These are phyloP conservation scores for Grifola frondosa DNA, from an alignment of 1,284 basidiomycete species.

Conservation along the genomic window DNA sequence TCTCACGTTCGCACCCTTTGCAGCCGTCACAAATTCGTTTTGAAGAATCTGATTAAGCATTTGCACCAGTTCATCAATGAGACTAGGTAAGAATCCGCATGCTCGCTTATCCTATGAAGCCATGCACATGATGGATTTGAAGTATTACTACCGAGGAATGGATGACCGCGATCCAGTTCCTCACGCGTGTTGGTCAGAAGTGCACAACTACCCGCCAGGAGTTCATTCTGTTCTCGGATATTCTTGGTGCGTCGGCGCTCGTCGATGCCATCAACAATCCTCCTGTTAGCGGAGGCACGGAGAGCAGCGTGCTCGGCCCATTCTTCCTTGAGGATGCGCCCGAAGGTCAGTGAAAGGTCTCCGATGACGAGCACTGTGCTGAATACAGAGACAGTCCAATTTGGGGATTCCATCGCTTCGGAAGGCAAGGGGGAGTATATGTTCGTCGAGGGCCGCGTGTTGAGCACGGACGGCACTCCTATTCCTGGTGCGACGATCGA, in stretches of 20 bases:
- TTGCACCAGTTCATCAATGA: slow-evolving; percentile 64
- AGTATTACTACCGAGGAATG: slow-evolving; percentile 83
- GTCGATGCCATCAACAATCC: slow-evolving; percentile 81
- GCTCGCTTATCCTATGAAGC: too few relatives aligned
- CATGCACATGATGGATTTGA: background rate
- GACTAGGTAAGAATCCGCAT: slow-evolving; percentile 43
- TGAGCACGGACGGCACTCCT: slow-evolving; percentile 66
- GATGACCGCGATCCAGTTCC: slow-evolving; percentile 76
- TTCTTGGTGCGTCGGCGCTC: slow-evolving; percentile 74
- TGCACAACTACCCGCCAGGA: slow-evolving; percentile 78
- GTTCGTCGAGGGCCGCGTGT: slow-evolving; percentile 73
- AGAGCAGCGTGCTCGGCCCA: slow-evolving; percentile 79
- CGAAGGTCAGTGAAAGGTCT: slow-evolving; percentile 48
- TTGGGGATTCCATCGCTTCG: slow-evolving; percentile 54
- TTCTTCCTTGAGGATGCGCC: slow-evolving; percentile 83
- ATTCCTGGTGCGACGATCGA: slow-evolving; percentile 69
- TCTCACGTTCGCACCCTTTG: background rate
- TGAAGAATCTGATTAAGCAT: slow-evolving; percentile 52
- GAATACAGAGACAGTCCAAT: slow-evolving; percentile 31
- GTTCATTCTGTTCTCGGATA: slow-evolving; percentile 81
- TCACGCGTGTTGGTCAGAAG: slow-evolving; percentile 72
- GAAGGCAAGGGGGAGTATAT: slow-evolving; percentile 83
- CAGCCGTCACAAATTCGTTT: slow-evolving; percentile 30
- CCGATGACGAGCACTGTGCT: slow-evolving; percentile 2
- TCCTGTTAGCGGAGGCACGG: slow-evolving; percentile 62